Base-by-base conservation (phyloP, 2,329 filamentous ascomycete genomes). In the Catunica adiposa region DNA sequence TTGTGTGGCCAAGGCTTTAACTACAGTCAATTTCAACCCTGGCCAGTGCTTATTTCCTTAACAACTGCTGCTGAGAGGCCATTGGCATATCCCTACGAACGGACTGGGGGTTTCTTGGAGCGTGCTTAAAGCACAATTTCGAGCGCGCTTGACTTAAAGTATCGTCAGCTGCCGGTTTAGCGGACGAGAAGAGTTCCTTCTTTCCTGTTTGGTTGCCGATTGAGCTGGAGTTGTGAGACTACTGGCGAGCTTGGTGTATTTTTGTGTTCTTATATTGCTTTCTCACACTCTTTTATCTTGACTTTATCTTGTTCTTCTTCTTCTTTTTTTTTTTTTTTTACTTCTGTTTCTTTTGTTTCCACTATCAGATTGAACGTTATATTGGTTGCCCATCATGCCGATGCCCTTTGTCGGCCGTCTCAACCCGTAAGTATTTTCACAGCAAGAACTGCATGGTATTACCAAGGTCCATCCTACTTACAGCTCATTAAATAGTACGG, bases 331-430 rank as follows among this genome's bases (percentile, higher is more conserved):
- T 38, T 40, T 22, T 15, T 50, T 31, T 26, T 11, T 51, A 8
- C 51, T 53, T 20, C 11, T 25, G n/a, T 26, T 47, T 15, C 22
- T 25, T 54, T 20, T 29, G 58, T 2, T 56, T 59, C 8, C 57
- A 25, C 14, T 48, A 9, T 55, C 51, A 6, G 17, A n/a, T 34
- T 59, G 60, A 1, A 23, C 17, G 1, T 48, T 61, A 44, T 3
- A 22, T 22, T 34, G 17, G 25, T 44, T 44, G 40, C 17, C 57
- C 50, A 60, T 62, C 53, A 78, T 78, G 75, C 68, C 74, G 52
- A 68, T 77, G 52, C 74, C 74, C 7, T 76, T 78, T 59, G 65
- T 77, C 31, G 74, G 75, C 54, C 71, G 73, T 61, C 68, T 77
- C 55, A 72, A 74, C 62, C 68, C 72, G 75, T 77, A 62, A 66